A percentile compares a stretch with the other conserved stretches of the same genome.
Conservation (phyloP, 1,284 basidiomycete genomes). For the Tremellales sp. region DNA sequence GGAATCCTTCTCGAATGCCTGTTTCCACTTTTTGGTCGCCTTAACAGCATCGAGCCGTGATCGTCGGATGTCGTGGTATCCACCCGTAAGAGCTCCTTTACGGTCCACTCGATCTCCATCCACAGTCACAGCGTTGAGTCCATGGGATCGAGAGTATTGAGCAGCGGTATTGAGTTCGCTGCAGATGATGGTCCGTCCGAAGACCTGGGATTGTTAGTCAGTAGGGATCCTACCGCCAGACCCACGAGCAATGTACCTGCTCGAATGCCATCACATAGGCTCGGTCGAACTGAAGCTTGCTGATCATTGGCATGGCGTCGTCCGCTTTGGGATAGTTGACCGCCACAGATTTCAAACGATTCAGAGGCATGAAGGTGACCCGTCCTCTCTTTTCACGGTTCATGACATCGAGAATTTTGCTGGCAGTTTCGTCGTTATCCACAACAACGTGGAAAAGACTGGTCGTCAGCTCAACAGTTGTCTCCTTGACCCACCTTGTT, state of each 20-base stretch:
- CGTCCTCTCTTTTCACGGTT: conserved; percentile 85
- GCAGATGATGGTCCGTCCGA: conserved; percentile 95
- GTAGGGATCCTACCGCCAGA: not conserved
- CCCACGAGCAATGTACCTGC: conserved; percentile 52
- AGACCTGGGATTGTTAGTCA: conserved; percentile 56
- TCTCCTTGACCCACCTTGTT: conserved; percentile 61
- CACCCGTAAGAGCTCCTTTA: conserved; percentile 92
- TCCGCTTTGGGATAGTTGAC: conserved; percentile 66
- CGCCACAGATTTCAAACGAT: conserved; percentile 79
- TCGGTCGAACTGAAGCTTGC: conserved; percentile 75
- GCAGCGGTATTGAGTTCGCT: conserved; percentile 86
- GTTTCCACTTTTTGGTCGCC: conserved; percentile 70
- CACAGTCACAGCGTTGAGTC: conserved; percentile 93
- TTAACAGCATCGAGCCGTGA: conserved; percentile 87
- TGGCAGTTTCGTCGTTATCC: conserved; percentile 89
- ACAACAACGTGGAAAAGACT: conserved; percentile 98
- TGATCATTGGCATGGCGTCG: conserved; percentile 82
- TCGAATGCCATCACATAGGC: conserved; percentile 78
- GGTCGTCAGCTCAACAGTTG: conserved; percentile 1
- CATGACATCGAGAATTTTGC: conserved; percentile 85
- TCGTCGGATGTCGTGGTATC: conserved; percentile 86
- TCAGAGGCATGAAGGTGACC: conserved; percentile 97
- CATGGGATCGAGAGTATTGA: conserved; percentile 89
- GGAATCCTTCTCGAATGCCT: conserved; percentile 65
- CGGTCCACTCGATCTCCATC: conserved; percentile 98